Evolutionary conservation across 352 stramenopile species (phyloP).

Genomic region (Phytophthora meadii): DNA sequence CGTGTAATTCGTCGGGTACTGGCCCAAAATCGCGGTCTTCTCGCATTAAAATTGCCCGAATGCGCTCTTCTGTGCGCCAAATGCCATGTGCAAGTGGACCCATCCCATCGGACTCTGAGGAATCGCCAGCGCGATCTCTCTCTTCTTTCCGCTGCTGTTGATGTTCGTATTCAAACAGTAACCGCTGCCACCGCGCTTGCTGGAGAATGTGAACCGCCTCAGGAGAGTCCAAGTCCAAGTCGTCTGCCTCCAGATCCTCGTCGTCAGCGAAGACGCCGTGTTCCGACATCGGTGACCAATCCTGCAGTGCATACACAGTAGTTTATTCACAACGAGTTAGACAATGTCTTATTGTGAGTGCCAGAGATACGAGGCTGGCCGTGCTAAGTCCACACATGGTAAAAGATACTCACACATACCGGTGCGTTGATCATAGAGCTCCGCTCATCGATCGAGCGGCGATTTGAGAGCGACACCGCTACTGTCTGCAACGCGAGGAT

Average conservation of each 20-base stretch:
- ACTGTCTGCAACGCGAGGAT: constrained; percentile 79
- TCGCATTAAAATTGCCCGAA: constrained; percentile 69
- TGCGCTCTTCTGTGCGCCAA: constrained; percentile 83
- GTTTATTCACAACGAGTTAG: constrained; percentile 3
- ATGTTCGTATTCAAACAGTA: constrained; percentile 74
- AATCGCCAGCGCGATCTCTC: constrained; percentile 36
- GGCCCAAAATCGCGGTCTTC: constrained; percentile 61
- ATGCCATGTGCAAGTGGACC: constrained; percentile 77
- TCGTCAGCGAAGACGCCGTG: constrained; percentile 50
- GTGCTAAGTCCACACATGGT: constrained; percentile 11
- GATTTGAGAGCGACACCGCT: constrained; percentile 75
- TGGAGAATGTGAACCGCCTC: constrained; percentile 56
- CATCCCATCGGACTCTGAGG: constrained; percentile 51
- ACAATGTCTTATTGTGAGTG: constrained; percentile 3
- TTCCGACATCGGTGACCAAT: constrained; percentile 55
- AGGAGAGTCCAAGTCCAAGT: constrained; percentile 49
- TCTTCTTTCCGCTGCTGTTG: constrained; percentile 65
- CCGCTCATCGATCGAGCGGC: constrained; percentile 82
- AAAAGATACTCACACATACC: constrained; percentile 27
- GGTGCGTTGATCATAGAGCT: constrained; percentile 57
- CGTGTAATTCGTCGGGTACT: constrained; percentile 75
- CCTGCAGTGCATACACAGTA: constrained; percentile 21
- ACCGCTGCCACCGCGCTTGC: constrained; percentile 64
- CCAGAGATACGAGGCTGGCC: constrained; percentile 3
- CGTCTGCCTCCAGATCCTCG: constrained; percentile 39